These are phyloP conservation scores for Talaromyces sp. DNA, from an alignment of 2,329 filamentous ascomycete genomes.

Conservation along the genomic window DNA sequence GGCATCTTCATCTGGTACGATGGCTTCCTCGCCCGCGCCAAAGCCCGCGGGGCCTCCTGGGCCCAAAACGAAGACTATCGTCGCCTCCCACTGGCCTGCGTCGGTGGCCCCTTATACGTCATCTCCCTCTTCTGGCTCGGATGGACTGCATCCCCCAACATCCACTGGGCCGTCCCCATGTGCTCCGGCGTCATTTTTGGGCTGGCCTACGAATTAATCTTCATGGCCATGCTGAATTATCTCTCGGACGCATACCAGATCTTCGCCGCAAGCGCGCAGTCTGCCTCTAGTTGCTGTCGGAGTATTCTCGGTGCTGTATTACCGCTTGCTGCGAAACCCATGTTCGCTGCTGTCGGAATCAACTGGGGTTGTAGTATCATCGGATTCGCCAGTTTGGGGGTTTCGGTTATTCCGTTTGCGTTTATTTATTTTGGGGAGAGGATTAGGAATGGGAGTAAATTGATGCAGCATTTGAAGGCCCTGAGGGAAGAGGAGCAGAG, in stretches of 20 bases:
- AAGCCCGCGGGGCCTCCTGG: constrained; percentile 51
- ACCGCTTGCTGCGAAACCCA: constrained; percentile 48
- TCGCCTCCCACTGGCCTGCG: constrained; percentile 62
- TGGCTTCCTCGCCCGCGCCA: constrained; percentile 51
- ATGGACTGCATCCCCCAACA: constrained; percentile 28
- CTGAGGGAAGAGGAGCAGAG: constrained; percentile 30
- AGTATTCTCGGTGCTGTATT: constrained; percentile 53
- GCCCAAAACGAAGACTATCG: constrained; percentile 54
- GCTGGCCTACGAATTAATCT: constrained; percentile 57
- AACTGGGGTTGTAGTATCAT: constrained; percentile 41
- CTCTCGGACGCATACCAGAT: constrained; percentile 63
- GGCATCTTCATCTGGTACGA: constrained; percentile 65
- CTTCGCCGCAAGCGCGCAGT: constrained; percentile 56
- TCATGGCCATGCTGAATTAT: constrained; percentile 62
- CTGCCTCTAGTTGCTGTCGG: constrained; percentile 49
- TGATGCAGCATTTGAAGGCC: constrained; percentile 37
- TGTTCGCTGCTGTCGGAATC: constrained; percentile 40
- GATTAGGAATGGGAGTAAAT: constrained; percentile 38
- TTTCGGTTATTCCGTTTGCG: constrained; percentile 39
- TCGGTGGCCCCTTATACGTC: constrained; percentile 57
- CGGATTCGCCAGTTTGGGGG: constrained; percentile 35
- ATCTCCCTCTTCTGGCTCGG: constrained; percentile 49
- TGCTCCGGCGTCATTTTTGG: constrained; percentile 60
- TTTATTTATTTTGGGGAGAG: constrained; percentile 39
- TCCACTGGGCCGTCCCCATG: constrained; percentile 47